A percentile compares a stretch with the other conserved stretches of the same genome.
phyloP scores from a whole-genome alignment of 164 flowering plant genomes.

The Nymphaea thermarum region DNA sequence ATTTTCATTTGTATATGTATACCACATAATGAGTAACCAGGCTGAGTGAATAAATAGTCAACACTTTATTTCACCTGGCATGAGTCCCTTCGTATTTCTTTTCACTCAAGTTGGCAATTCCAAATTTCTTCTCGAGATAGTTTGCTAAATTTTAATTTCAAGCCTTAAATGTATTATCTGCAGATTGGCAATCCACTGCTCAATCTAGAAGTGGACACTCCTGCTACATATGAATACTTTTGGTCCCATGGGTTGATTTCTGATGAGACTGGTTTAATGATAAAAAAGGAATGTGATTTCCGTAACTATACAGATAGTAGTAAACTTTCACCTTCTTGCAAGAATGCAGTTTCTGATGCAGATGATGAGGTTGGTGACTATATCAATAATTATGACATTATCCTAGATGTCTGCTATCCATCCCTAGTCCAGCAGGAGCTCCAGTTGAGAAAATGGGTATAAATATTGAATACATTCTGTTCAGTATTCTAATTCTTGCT shows the following conservation, averaged over 20 bases:
- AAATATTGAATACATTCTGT: neutral
- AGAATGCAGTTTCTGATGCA: slow-evolving; percentile 39
- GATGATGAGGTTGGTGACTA: slow-evolving; percentile 54
- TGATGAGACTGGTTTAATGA: slow-evolving; percentile 72
- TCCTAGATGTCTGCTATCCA: slow-evolving; percentile 91
- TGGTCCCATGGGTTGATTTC: slow-evolving; percentile 99
- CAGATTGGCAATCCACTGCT: slow-evolving; percentile 93
- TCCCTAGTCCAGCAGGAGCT: slow-evolving; percentile 89
- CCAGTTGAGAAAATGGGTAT: slow-evolving; percentile 53
- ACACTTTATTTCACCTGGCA: too few species aligned
- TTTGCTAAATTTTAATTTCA: too few species aligned
- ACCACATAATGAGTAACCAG: too few species aligned
- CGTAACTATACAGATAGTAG: slow-evolving; percentile 46
- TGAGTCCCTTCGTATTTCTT: too few species aligned
- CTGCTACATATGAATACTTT: slow-evolving; percentile 64
- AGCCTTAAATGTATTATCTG: neutral
- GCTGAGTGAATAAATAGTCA: too few species aligned
- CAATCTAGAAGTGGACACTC: slow-evolving; percentile 54
- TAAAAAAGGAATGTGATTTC: slow-evolving; percentile 71
- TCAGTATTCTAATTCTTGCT: too few species aligned
- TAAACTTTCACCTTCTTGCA: slow-evolving; percentile 43
- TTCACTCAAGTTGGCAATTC: too few species aligned
- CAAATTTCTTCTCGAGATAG: too few species aligned
- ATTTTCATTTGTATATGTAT: too few species aligned
- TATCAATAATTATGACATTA: slow-evolving; percentile 68